Conservation (phyloP, 1,139 yeast genomes). For the Petasospora rhodanensis region DNA sequence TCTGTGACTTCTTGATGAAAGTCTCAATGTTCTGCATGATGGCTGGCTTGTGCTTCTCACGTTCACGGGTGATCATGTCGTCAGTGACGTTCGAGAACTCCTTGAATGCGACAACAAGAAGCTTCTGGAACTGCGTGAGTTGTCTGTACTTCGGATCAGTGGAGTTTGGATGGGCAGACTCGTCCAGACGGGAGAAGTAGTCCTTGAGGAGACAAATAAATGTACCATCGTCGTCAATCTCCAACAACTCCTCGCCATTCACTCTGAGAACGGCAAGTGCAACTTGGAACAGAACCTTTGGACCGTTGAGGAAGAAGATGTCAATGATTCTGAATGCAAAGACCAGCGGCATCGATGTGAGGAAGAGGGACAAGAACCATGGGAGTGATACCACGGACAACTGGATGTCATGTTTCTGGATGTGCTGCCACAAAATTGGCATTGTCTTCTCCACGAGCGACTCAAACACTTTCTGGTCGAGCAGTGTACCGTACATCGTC, state of each 20-base stretch:
- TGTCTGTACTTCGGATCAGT: slow-evolving; percentile 58
- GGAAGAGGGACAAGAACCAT: slow-evolving; percentile 89
- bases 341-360: slow-evolving; percentile 91
- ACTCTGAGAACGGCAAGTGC: slow-evolving; percentile 83
- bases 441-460: slow-evolving; percentile 82
- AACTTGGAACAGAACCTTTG: slow-evolving; percentile 85
- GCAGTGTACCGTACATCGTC: slow-evolving; percentile 94
- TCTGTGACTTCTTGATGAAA: slow-evolving; percentile 87
- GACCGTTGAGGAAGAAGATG: slow-evolving; percentile 86
- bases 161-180: slow-evolving; percentile 74
- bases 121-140: slow-evolving; percentile 82
- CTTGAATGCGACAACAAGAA: slow-evolving; percentile 85
- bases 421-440: slow-evolving; percentile 86
- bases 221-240: slow-evolving; percentile 87
- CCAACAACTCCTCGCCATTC: slow-evolving; percentile 78
- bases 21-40: slow-evolving; percentile 82
- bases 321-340: slow-evolving; percentile 92
- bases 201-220: slow-evolving; percentile 81
- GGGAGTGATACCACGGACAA: slow-evolving; percentile 93
- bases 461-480: slow-evolving; percentile 93
- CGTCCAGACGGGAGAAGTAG: slow-evolving; percentile 74
- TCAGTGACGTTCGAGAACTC: slow-evolving; percentile 84
- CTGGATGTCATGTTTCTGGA: slow-evolving; percentile 76
- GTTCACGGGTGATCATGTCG: slow-evolving; percentile 60
- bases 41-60: slow-evolving; percentile 68